phyloP scores from a whole-genome alignment of 108 stramenopile species.

The Pseudonitzschia multistriata region DNA sequence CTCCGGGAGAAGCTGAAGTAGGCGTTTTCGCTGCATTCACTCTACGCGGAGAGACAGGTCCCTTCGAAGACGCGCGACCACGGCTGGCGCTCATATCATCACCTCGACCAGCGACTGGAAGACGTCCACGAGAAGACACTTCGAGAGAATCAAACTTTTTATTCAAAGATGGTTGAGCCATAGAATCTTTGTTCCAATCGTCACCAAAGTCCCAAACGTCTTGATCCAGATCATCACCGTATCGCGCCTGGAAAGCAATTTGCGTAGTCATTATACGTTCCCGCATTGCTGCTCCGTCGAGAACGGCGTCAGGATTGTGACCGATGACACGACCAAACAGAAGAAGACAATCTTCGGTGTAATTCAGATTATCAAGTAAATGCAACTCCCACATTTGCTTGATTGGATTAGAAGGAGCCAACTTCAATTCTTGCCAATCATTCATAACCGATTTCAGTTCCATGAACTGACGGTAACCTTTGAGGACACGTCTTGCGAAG shows the following conservation, averaged over 20 bases:
- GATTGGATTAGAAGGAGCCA: conserved; percentile 57
- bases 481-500: conserved; percentile 51
- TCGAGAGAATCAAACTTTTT: conserved; percentile 8
- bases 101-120: conserved; percentile 43
- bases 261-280: conserved; percentile 56
- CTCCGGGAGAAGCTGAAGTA: conserved; percentile 23
- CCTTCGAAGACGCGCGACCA: background rate
- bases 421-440: conserved; percentile 59
- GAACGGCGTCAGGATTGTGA: conserved; percentile 48
- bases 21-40: conserved; percentile 31
- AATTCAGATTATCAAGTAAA: conserved; percentile 58
- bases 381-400: conserved; percentile 72
- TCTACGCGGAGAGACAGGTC: conserved; percentile 13
- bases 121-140: conserved; percentile 35
- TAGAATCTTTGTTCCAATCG: conserved; percentile 20
- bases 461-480: conserved; percentile 72
- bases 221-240: conserved; percentile 55
- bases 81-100: conserved; percentile 6
- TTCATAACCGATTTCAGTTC: conserved; percentile 65
- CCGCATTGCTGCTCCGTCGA: conserved; percentile 35
- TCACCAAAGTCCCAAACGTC: conserved; percentile 65
- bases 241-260: conserved; percentile 59
- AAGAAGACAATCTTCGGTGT: conserved; percentile 54
- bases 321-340: conserved; percentile 61
- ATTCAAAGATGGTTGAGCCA: conserved; percentile 23